Percentiles rank a stretch among this genome's conserved stretches.
Conservation (phyloP, 306 rosid genomes). For the Quercus mongolica region DNA sequence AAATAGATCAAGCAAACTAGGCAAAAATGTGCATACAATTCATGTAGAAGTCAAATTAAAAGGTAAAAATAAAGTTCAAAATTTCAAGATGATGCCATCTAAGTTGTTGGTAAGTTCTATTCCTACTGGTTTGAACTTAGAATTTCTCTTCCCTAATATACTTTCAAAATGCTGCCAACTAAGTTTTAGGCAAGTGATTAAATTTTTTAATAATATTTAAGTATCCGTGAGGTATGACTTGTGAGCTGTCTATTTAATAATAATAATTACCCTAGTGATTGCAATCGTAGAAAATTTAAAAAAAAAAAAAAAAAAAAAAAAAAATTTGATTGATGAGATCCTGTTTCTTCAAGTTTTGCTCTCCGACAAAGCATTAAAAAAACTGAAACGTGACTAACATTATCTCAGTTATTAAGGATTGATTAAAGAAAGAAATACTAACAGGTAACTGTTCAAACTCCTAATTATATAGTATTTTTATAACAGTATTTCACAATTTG, state of each 20-base stretch:
- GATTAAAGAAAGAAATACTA: no score
- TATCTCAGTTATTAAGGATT: neutral
- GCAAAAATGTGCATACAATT: no score
- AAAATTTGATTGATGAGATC: neutral
- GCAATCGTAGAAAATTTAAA: no score
- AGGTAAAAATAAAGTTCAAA: neutral
- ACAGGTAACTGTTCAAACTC: no score
- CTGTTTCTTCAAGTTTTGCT: neutral
- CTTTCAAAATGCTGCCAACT: no score
- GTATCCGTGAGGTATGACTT: neutral
- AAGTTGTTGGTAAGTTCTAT: neutral
- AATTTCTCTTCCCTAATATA: no score
- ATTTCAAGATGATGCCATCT: neutral
- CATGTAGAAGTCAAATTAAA: no score
- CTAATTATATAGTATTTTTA: neutral
- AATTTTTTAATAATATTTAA: no score
- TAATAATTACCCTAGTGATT: no score
- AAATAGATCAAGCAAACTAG: no score
- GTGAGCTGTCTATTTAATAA: neutral
- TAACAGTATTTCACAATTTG: neutral
- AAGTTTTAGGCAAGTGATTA: no score
- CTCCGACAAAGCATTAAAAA: neutral
- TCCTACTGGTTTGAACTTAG: neutral
- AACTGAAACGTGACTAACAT: neutral
- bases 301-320: no score